Percentiles rank a stretch among this genome's conserved stretches.
These are phyloP conservation scores for Orbilia ellipsospora DNA, from an alignment of 2,329 filamentous ascomycete species.

Conservation along the genomic window DNA sequence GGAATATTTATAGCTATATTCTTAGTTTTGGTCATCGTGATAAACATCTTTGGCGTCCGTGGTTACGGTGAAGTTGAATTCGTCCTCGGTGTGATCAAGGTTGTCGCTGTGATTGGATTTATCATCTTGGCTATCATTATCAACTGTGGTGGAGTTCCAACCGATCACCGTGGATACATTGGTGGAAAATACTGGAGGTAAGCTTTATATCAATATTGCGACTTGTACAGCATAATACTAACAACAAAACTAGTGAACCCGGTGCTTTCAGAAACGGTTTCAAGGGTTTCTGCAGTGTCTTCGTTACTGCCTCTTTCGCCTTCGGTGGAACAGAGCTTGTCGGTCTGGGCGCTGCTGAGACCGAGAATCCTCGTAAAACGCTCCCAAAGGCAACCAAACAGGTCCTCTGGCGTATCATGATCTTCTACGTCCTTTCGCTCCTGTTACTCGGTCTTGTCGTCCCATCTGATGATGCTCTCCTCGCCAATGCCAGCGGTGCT, in stretches of 20 bases:
- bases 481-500: conserved; percentile 58
- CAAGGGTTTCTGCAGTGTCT: conserved; percentile 73
- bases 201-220: not conserved
- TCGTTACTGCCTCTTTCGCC: conserved; percentile 73
- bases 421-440: conserved; percentile 65
- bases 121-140: conserved; percentile 73
- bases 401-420: conserved; percentile 65
- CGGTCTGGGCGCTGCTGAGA: conserved; percentile 71
- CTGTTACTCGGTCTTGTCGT: conserved; percentile 65
- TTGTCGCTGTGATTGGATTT: conserved; percentile 71
- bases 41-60: conserved; percentile 70
- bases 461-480: conserved; percentile 59
- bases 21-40: conserved; percentile 66
- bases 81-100: conserved; percentile 69
- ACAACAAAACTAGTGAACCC: conserved; percentile 62
- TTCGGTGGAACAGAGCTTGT: conserved; percentile 73
- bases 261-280: conserved; percentile 71
- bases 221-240: not conserved
- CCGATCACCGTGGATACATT: conserved; percentile 69
- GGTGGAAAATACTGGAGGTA: conserved; percentile 70
- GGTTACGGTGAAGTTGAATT: conserved; percentile 73
- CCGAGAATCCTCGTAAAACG: conserved; percentile 68
- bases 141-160: conserved; percentile 70
- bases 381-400: conserved; percentile 65
- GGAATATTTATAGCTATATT: conserved; percentile 71